Conservation (phyloP, 495 filamentous ascomycete genomes). For the Penicillium desertorum region DNA sequence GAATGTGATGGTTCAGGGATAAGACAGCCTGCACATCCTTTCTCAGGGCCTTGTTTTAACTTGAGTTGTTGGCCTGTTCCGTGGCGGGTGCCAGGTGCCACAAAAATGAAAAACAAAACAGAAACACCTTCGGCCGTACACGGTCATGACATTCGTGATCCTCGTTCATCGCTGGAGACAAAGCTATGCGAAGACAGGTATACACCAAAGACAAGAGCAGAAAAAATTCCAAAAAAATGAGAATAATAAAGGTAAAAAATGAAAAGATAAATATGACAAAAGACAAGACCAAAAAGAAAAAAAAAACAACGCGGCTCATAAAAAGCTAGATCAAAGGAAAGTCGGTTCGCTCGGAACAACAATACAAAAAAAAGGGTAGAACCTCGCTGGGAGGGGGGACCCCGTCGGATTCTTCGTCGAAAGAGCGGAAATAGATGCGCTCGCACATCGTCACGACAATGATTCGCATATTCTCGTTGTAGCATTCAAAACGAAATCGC, state of each 20-base stretch:
- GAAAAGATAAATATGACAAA: conserved; percentile 30
- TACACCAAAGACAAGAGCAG: conserved; percentile 33
- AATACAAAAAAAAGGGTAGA: conserved; percentile 17
- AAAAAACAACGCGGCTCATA: conserved; percentile 25
- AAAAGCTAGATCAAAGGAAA: conserved; percentile 19
- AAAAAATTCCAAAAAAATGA: conserved; percentile 15
- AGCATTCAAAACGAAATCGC: conserved; percentile 19
- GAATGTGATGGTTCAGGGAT: conserved; percentile 16
- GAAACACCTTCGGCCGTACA: conserved; percentile 43
- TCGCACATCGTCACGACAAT: conserved; percentile 30
- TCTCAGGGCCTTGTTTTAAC: neutral
- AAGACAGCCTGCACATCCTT: conserved; percentile 9
- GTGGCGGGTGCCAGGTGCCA: conserved; percentile 14
- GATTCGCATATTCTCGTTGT: conserved; percentile 22
- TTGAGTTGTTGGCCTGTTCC: conserved; percentile 7
- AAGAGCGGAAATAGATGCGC: conserved; percentile 24
- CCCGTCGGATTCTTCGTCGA: conserved; percentile 20
- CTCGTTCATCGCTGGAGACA: conserved; percentile 47
- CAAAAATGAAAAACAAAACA: conserved; percentile 23
- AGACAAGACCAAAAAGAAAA: conserved; percentile 24
- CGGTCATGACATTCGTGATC: conserved; percentile 52
- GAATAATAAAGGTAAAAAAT: conserved; percentile 24
- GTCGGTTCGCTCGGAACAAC: conserved; percentile 17
- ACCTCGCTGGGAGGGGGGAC: conserved; percentile 24
- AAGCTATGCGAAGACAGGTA: conserved; percentile 47